Percentiles rank a stretch among this genome's conserved stretches.
These are phyloP conservation scores for Polychaeton citri DNA, from an alignment of 2,329 filamentous ascomycete genomes.

Conservation along the genomic window DNA sequence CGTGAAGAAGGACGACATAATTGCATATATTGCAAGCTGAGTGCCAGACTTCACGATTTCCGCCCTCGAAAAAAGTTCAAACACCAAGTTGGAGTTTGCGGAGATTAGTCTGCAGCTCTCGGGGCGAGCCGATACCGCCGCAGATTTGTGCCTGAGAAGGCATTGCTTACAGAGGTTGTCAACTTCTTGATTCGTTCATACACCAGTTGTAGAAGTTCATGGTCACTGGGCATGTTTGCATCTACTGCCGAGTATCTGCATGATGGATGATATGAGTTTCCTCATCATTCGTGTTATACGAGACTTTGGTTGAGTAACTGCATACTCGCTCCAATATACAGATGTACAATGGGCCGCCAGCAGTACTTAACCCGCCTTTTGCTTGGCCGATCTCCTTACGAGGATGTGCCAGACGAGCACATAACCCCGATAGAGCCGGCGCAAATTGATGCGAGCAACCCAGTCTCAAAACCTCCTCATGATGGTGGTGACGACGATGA, in stretches of 20 bases:
- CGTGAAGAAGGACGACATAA: conserved; percentile 94
- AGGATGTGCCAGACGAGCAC: conserved; percentile 23
- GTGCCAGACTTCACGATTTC: not conserved
- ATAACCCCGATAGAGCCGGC: not conserved
- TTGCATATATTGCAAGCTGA: not conserved
- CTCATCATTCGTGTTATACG: too few species aligned
- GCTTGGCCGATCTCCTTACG: conserved; percentile 28
- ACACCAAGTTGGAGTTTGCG: not conserved
- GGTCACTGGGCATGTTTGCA: too few species aligned
- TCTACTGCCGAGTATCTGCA: too few species aligned
- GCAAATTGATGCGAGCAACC: too few species aligned
- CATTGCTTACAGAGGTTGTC: too few species aligned
- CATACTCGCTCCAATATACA: too few species aligned
- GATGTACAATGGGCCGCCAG: conserved; percentile 19
- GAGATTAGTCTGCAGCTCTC: conserved; percentile 1
- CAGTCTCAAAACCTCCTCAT: too few species aligned
- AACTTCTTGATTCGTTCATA: too few species aligned
- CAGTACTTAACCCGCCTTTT: conserved; percentile 19
- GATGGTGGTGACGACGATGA: not conserved
- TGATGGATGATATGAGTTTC: too few species aligned
- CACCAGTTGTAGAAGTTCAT: too few species aligned
- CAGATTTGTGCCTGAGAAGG: too few species aligned
- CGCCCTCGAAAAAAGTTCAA: not conserved
- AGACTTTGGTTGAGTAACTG: too few species aligned
- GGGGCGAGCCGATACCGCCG: not conserved